Percentiles rank a stretch among this genome's conserved stretches.
Conservation (phyloP, 129 eudicot genomes). For the Saposhnikovia divaricata region DNA sequence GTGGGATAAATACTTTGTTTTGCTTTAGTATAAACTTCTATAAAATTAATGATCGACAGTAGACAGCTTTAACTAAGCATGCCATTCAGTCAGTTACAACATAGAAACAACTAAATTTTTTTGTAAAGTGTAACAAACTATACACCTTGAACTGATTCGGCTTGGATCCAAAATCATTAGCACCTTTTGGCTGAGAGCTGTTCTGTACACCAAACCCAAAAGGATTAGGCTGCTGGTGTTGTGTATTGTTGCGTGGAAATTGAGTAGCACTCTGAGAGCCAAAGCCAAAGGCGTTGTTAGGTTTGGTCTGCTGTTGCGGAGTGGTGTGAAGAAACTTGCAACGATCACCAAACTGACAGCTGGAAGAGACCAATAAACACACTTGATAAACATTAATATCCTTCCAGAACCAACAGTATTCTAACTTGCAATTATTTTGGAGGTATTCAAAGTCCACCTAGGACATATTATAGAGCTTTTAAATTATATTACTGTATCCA, state of each 20-base stretch:
- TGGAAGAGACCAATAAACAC: conserved; percentile 23
- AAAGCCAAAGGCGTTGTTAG: conserved; percentile 59
- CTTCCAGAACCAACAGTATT: neutral
- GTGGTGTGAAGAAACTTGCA: conserved; percentile 71
- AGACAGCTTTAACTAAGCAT: neutral
- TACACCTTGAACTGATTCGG: conserved; percentile 62
- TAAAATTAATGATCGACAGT: neutral
- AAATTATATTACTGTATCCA: no score
- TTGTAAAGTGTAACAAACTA: conserved; percentile 7
- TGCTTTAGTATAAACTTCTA: neutral
- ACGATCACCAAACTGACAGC: conserved; percentile 82
- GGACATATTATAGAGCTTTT: neutral
- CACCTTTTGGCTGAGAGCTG: conserved; percentile 42
- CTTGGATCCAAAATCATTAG: conserved; percentile 38
- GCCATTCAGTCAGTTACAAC: neutral
- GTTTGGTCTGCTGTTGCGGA: conserved; percentile 57
- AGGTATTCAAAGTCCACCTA: neutral
- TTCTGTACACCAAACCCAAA: conserved; percentile 91
- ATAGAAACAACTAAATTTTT: neutral
- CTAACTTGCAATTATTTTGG: no score
- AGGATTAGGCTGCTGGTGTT: conserved; percentile 70
- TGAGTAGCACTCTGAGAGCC: conserved; percentile 48
- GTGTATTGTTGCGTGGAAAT: conserved; percentile 30
- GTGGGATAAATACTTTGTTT: neutral
- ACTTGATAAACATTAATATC: neutral